These are phyloP conservation scores for Cryptococcus sp. DNA, from an alignment of 1,284 basidiomycete species.

Conservation along the genomic window DNA sequence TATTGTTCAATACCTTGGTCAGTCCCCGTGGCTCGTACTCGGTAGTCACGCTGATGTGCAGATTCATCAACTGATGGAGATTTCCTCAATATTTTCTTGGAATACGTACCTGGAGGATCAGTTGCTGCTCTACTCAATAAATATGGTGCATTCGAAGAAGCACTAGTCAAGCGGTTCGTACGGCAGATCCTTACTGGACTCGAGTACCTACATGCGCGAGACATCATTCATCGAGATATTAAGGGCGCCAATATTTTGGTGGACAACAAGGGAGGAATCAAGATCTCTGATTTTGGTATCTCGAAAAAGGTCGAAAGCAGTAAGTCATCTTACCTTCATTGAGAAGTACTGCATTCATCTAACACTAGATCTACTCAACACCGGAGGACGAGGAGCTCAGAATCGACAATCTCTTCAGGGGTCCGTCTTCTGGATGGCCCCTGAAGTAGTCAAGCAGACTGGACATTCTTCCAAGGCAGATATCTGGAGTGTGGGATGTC, in stretches of 20 bases:
- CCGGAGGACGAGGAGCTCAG: slow-evolving; percentile 56
- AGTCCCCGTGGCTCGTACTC: slow-evolving; percentile 31
- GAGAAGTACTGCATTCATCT: neutral
- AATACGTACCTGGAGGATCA: slow-evolving; percentile 97
- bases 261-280: slow-evolving; percentile 97
- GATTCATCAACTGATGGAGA: slow-evolving; percentile 85
- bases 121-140: slow-evolving; percentile 87
- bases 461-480: slow-evolving; percentile 89
- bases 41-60: slow-evolving; percentile 34
- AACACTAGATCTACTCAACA: slow-evolving; percentile 58
- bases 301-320: slow-evolving; percentile 96
- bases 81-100: slow-evolving; percentile 94
- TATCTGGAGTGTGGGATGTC: slow-evolving; percentile 96
- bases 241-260: slow-evolving; percentile 98
- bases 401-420: slow-evolving; percentile 91
- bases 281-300: slow-evolving; percentile 98
- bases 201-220: slow-evolving; percentile 85
- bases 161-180: slow-evolving; percentile 89
- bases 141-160: slow-evolving; percentile 96
- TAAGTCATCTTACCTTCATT: slow-evolving; percentile 51
- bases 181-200: slow-evolving; percentile 90
- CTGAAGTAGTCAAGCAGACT: slow-evolving; percentile 96
- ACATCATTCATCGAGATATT: slow-evolving; percentile 97
- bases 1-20: slow-evolving; percentile 96
- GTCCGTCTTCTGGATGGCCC: slow-evolving; percentile 99